Evolutionary conservation across 768 basidiomycete species (phyloP).

Genomic region (Cyclocybe cylindracea): DNA sequence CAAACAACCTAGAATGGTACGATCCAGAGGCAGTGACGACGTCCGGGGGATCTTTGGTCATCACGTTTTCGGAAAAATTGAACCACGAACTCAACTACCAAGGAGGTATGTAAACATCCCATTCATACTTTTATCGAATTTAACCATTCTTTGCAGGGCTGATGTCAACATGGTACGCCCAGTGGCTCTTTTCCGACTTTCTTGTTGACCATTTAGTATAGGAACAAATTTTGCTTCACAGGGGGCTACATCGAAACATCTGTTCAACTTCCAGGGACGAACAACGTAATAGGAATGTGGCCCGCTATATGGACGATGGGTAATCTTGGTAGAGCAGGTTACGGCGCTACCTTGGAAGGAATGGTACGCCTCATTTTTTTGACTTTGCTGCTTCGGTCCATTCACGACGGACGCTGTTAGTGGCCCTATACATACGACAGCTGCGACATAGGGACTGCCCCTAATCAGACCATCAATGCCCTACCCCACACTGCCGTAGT

Average conservation of each 20-base stretch:
- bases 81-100: constrained; percentile 75
- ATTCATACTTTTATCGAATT: not conserved
- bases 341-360: constrained; percentile 85
- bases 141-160: constrained; percentile 36
- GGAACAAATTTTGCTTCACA: constrained; percentile 96
- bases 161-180: constrained; percentile 43
- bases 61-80: constrained; percentile 66
- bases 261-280: constrained; percentile 68
- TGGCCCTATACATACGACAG: constrained; percentile 85
- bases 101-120: constrained; percentile 27
- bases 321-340: constrained; percentile 83
- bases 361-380: constrained; percentile 39
- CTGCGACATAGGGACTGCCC: constrained; percentile 91
- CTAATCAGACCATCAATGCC: constrained; percentile 79
- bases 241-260: constrained; percentile 77
- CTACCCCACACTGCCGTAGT: constrained; percentile 59
- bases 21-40: constrained; percentile 78
- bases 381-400: not conserved
- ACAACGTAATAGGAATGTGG: constrained; percentile 71
- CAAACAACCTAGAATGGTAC: constrained; percentile 86
- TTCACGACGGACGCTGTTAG: constrained; percentile 18
- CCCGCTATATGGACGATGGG: constrained; percentile 83
- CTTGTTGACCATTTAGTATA: too few relatives aligned
- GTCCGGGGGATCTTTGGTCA: constrained; percentile 64
- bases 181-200: too few relatives aligned